Base-by-base conservation (phyloP, 495 filamentous ascomycete genomes). In the Xylaria intraflava region DNA sequence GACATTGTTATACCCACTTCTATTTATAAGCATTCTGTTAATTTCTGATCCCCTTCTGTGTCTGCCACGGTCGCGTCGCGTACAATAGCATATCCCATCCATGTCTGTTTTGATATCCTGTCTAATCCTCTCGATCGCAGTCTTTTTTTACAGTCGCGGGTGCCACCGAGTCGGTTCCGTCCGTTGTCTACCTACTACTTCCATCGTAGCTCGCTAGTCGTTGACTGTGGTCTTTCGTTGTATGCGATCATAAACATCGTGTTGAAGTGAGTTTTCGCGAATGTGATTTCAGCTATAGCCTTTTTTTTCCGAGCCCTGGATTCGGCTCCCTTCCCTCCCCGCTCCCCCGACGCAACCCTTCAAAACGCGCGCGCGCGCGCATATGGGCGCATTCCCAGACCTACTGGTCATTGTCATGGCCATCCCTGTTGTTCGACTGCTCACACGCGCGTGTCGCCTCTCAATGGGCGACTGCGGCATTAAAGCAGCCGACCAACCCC, bases 1-100 rank as follows among this genome's bases (percentile, higher is more conserved):
- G 27, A 20, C 31, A 24, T 49, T 38, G 36, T 17, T 17, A 47
- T 45, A 54, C 43, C 51, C 51, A 47, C 51, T 47, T 47, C 51
- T 54, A 54, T 54, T 54, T 54, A 54, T 54, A 54, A 54, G 46
- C 43, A 46, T 33, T 33, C 4, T 31, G 31, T 33, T 31, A 38
- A 46, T 46, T 24, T 22, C 43, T 42, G n/a, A 9, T 38, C 17
- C 31, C 31, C 31, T 35, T 11, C 35, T 17, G 10, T 38, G 14
- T 23, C 27, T 41, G 12, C 33, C 39, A 43, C 35, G 14, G 41
- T 43, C 41, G 41, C 17, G 35, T 47, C 50, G 40, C 30, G 40
- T 46, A n/a, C n/a, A n/a, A n/a, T n/a, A n/a, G n/a, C n/a, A 42
- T 29, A 46, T 46, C 20, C 33, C 22, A 17, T 43, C 17, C 11